phyloP scores from a whole-genome alignment of 768 basidiomycete species.

The Vishniacozyma victoriae region DNA sequence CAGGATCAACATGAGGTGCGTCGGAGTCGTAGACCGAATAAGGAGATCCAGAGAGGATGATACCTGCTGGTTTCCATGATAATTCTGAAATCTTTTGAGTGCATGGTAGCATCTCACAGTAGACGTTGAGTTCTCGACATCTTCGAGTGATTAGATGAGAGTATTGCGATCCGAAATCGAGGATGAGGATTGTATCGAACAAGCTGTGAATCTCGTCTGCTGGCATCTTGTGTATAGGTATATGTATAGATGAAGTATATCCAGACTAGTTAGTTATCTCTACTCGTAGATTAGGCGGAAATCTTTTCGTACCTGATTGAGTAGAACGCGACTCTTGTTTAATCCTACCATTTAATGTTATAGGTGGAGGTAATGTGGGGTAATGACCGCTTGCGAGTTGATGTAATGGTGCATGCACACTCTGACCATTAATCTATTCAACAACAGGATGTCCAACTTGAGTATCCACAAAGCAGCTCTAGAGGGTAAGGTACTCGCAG shows the following conservation, averaged over 20 bases:
- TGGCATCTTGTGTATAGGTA: not conserved
- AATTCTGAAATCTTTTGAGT: constrained; percentile 83
- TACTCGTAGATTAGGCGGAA: too few species aligned
- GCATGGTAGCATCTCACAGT: constrained; percentile 95
- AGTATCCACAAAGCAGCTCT: constrained; percentile 46
- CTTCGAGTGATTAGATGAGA: constrained; percentile 94
- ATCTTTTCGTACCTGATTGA: too few species aligned
- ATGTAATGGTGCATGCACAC: too few species aligned
- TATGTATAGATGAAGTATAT: too few species aligned
- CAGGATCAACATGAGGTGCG: constrained; percentile 89
- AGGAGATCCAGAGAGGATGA: constrained; percentile 95
- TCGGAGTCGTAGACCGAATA: constrained; percentile 94
- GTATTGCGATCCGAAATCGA: constrained; percentile 98
- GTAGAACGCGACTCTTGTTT: too few species aligned
- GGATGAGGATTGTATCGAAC: constrained; percentile 90
- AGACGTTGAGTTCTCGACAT: constrained; percentile 91
- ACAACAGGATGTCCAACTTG: constrained; percentile 38
- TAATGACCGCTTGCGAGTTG: too few species aligned
- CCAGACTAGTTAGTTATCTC: too few species aligned
- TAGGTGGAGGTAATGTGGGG: too few species aligned
- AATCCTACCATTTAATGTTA: too few species aligned
- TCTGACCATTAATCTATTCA: too few species aligned
- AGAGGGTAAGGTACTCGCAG: constrained; percentile 32
- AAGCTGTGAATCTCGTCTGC: constrained; percentile 76
- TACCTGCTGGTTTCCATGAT: constrained; percentile 87